Evolutionary conservation across 1,139 yeast genomes (phyloP).

Genomic region (Hyphopichia pseudoburtonii): DNA sequence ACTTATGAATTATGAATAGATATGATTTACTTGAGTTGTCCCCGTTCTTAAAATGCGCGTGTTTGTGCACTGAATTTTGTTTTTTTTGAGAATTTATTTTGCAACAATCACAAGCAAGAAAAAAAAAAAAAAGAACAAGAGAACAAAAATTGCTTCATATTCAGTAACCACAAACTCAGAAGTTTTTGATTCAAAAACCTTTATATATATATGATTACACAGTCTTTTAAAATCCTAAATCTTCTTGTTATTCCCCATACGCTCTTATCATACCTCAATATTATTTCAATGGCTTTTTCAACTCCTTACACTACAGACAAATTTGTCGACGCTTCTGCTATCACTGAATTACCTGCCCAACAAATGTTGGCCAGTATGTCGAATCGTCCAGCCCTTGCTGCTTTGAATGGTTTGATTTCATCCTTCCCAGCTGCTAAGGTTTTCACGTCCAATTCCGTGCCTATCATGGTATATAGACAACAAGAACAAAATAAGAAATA

Average conservation of each 20-base stretch:
- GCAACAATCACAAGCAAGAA: neutral
- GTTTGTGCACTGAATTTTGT: neutral
- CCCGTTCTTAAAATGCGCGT: neutral
- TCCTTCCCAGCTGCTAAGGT: constrained; percentile 60
- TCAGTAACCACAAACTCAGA: no score
- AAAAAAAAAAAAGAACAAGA: neutral
- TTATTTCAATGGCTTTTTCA: neutral
- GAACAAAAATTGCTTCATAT: no score
- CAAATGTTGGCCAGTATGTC: constrained; percentile 45
- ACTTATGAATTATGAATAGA: constrained; percentile 1
- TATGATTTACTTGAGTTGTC: no score
- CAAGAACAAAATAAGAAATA: constrained; percentile 15
- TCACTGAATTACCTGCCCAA: constrained; percentile 42
- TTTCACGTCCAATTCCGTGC: constrained; percentile 60
- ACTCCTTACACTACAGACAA: constrained; percentile 1
- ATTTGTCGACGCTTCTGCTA: constrained; percentile 1
- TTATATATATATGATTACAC: no score
- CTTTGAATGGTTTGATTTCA: constrained; percentile 57
- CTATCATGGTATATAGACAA: constrained; percentile 44
- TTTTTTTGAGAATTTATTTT: neutral
- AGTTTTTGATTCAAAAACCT: no score
- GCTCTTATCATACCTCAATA: no score
- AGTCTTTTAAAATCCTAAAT: no score
- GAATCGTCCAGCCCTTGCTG: constrained; percentile 58
- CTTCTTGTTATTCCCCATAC: no score